Conservation (phyloP, 2,329 filamentous ascomycete genomes). For the Cladosporium sp. region DNA sequence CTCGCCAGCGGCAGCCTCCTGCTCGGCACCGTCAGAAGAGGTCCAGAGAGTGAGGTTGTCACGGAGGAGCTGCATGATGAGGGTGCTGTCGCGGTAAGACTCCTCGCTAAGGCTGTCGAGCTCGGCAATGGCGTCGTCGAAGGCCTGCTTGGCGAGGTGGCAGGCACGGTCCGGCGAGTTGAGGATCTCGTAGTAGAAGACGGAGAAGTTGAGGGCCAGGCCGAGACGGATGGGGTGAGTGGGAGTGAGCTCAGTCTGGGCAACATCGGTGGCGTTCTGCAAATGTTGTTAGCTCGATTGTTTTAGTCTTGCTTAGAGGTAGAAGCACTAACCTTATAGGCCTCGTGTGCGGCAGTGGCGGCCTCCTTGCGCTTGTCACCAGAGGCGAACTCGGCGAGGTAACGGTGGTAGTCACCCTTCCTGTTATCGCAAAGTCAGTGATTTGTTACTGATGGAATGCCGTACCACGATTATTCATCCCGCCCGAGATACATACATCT, state of each 20-base stretch:
- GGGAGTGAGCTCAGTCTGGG: constrained; percentile 93
- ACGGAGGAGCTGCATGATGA: constrained; percentile 98
- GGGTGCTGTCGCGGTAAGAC: constrained; percentile 96
- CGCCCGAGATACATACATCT: constrained; percentile 70
- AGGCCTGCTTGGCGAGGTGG: constrained; percentile 98
- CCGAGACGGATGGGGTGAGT: constrained; percentile 98
- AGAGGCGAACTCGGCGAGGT: constrained; percentile 87
- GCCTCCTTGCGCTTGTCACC: constrained; percentile 89
- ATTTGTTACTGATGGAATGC: background rate
- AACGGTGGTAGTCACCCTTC: constrained; percentile 97
- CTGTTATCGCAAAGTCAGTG: constrained; percentile 44
- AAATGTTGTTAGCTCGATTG: constrained; percentile 15
- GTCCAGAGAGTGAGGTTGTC: constrained; percentile 99
- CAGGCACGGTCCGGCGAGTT: constrained; percentile 97
- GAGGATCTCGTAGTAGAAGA: constrained; percentile 99
- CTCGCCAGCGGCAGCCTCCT: constrained; percentile 56
- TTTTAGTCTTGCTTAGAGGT: background rate
- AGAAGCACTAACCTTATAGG: constrained; percentile 76
- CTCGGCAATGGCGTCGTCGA: constrained; percentile 97
- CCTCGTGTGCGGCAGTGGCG: constrained; percentile 83
- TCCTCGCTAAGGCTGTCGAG: constrained; percentile 97
- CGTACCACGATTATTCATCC: background rate
- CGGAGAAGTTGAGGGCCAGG: constrained; percentile 97
- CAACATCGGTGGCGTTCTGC: constrained; percentile 94
- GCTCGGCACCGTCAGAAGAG: constrained; percentile 82